phyloP scores from a whole-genome alignment of 2,329 filamentous ascomycete genomes.

The Trichoderma harzianum region DNA sequence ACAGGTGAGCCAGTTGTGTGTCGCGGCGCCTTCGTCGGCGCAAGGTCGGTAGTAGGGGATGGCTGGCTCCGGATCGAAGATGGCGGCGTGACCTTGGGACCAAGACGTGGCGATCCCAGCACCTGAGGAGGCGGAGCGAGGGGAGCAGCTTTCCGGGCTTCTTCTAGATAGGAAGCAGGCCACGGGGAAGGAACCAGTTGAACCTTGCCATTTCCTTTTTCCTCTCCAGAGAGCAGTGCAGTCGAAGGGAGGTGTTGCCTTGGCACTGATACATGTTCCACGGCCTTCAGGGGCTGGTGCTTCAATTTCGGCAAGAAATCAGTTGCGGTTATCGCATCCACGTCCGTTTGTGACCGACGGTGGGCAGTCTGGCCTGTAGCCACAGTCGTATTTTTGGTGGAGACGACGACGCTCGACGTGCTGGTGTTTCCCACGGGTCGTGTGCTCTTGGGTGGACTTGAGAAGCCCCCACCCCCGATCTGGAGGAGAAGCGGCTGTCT shows the following conservation, averaged over 20 bases:
- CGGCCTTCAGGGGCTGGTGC: conserved; percentile 37
- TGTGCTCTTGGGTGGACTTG: neutral
- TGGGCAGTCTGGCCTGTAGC: conserved; percentile 18
- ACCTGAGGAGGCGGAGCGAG: conserved; percentile 17
- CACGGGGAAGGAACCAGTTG: neutral
- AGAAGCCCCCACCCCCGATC: neutral
- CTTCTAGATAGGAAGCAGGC: conserved; percentile 19
- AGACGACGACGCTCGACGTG: neutral
- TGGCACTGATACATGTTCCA: conserved; percentile 20
- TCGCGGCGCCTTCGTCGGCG: neutral
- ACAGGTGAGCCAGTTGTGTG: conserved; percentile 13
- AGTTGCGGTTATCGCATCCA: conserved; percentile 2
- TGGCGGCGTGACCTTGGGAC: conserved; percentile 17
- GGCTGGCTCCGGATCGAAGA: conserved; percentile 16
- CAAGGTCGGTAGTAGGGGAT: neutral
- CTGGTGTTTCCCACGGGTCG: neutral
- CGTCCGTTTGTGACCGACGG: conserved; percentile 21
- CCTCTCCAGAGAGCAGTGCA: neutral
- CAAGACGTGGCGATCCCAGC: neutral
- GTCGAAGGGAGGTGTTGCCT: neutral
- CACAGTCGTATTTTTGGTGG: neutral
- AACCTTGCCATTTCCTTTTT: neutral
- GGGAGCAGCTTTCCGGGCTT: conserved; percentile 18
- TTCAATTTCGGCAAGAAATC: conserved; percentile 37
- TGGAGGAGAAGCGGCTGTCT: neutral